Base-by-base conservation (phyloP, 2,329 filamentous ascomycete species). In the Fusarium azukiicola region DNA sequence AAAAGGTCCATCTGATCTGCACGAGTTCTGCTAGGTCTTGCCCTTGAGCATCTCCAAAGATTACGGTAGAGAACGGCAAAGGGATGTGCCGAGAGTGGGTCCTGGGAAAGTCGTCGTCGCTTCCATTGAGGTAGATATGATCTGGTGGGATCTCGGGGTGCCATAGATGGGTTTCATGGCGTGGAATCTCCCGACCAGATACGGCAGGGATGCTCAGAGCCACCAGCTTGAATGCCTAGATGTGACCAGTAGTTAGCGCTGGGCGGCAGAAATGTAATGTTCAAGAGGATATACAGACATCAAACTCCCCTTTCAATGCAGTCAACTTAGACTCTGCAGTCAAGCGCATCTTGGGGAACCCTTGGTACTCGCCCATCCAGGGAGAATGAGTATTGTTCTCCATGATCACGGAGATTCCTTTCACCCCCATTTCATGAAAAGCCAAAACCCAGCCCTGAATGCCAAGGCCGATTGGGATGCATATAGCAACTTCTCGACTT, bases 1-100 rank as follows among this genome's bases (percentile, higher is more conserved):
- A 68, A 36, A 68, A 71, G 0, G 69, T 47, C 67, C 71, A 71
- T 23, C 67, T 72, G 27, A 76, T 73, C 14, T 67, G 67, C 14
- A 74, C 40, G 12, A 76, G 68, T 10, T 74, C 47, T 2, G 32
- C 32, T 2, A 76, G 54, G 32, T 68, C 71, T 52, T 71, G n/a
- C 9, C 71, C 74, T 27, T 71, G 5, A 17, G n/a, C 42, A 12
- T 64, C 74, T 12, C 74, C 63, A 50, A 72, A 74, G n/a, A 42
- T 6, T 14, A 74, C 47, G 5, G 74, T 72, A 16, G 71, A 71
- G 50, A 66, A 69, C 3, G 74, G 63, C 2, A 64, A 21, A 19
- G 68, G 52, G 7, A 19, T 44, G 9, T 42, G 21, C 8, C 14
- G 27, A 13, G 56, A 66, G 16, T 17, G 21, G 6, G 21, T 67